Conservation (phyloP, 164 flowering plant species). For the Tinospora cordifolia region DNA sequence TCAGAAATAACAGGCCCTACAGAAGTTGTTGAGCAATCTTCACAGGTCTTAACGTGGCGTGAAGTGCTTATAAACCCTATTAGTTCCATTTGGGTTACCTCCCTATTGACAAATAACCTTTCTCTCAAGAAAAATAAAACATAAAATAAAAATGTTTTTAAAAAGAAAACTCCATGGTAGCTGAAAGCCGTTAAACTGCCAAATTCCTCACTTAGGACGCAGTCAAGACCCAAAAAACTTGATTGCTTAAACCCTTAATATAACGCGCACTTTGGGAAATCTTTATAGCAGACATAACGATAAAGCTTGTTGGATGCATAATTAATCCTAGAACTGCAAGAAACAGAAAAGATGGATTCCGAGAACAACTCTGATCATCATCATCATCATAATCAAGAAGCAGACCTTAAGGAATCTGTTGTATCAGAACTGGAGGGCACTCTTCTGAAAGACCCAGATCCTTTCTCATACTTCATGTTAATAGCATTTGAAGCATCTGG, state of each 20-base stretch:
- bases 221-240: neutral
- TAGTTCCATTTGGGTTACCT: slow-evolving; percentile 4
- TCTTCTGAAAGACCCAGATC: slow-evolving; percentile 47
- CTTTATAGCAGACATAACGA: neutral
- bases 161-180: too few species aligned
- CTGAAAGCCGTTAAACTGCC: slow-evolving; percentile 15
- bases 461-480: slow-evolving; percentile 89
- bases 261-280: slow-evolving; percentile 3
- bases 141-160: too few species aligned
- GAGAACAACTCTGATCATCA: too few species aligned
- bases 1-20: neutral
- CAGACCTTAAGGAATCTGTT: slow-evolving; percentile 24
- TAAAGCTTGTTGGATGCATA: too few species aligned
- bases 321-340: too few species aligned
- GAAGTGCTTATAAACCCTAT: neutral
- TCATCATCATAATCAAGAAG: slow-evolving; percentile 23
- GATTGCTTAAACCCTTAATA: neutral
- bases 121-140: too few species aligned
- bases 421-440: slow-evolving; percentile 77
- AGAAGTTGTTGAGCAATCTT: slow-evolving; percentile 22
- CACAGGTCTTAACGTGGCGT: slow-evolving; percentile 31
- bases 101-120: neutral
- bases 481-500: slow-evolving; percentile 89
- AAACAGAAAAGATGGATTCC: too few species aligned
- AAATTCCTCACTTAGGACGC: slow-evolving; percentile 1